phyloP scores from a whole-genome alignment of 2,329 filamentous ascomycete species.

The Nemania sp. region DNA sequence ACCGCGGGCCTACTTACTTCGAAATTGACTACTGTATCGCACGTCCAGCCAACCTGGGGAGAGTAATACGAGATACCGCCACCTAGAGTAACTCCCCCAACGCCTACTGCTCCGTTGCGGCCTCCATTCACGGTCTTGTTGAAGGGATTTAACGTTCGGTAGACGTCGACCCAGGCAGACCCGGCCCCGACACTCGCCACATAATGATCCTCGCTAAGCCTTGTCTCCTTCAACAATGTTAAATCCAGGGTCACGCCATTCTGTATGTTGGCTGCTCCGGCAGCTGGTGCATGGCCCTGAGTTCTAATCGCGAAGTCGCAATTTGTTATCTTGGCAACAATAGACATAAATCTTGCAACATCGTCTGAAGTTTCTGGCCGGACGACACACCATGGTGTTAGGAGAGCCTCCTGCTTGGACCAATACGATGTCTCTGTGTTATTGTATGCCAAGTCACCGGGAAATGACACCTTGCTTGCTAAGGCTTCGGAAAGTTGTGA shows the following conservation, averaged over 20 bases:
- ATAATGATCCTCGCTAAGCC: constrained; percentile 11
- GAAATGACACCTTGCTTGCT: neutral
- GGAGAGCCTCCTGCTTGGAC: neutral
- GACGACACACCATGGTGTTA: neutral
- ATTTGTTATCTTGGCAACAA: neutral
- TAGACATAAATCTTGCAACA: constrained; percentile 3
- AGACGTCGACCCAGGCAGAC: constrained; percentile 23
- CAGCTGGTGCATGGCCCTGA: neutral
- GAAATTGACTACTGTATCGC: constrained; percentile 39
- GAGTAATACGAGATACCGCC: constrained; percentile 31
- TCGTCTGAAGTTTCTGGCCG: neutral
- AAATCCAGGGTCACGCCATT: constrained; percentile 6
- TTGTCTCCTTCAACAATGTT: neutral
- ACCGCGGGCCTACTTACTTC: neutral
- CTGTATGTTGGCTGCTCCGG: constrained; percentile 7
- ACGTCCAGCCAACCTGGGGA: constrained; percentile 34
- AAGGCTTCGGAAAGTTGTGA: neutral
- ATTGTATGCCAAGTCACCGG: neutral
- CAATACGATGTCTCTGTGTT: constrained; percentile 3
- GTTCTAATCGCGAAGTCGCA: constrained; percentile 6
- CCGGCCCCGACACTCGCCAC: constrained; percentile 25
- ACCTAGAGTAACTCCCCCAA: constrained; percentile 27
- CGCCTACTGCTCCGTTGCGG: constrained; percentile 25
- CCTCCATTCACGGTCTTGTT: constrained; percentile 32
- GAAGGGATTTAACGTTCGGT: constrained; percentile 24